Conservation (phyloP, 2,329 filamentous ascomycete species). For the Didymella arachidicola region DNA sequence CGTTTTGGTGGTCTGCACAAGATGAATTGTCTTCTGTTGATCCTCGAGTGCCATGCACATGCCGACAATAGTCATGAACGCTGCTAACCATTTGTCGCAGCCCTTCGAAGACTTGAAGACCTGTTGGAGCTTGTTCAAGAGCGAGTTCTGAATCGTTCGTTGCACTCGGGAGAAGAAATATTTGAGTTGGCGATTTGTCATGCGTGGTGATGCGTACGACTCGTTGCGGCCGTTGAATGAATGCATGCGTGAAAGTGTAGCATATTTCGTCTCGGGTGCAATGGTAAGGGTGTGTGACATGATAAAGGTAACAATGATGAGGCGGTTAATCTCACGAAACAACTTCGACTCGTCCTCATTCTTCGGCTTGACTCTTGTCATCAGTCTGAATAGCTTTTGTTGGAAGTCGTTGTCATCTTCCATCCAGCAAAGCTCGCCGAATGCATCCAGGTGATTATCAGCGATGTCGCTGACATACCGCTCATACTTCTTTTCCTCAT, state of each 20-base stretch:
- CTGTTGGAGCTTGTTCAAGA: constrained; percentile 58
- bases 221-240: constrained; percentile 43
- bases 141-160: constrained; percentile 50
- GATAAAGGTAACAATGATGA: constrained; percentile 59
- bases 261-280: constrained; percentile 48
- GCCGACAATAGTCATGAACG: constrained; percentile 57
- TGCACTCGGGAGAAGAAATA: constrained; percentile 58
- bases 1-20: constrained; percentile 53
- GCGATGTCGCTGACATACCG: constrained; percentile 55
- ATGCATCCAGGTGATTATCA: constrained; percentile 51
- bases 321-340: constrained; percentile 55
- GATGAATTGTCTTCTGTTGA: constrained; percentile 56
- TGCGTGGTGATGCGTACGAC: constrained; percentile 52
- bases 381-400: constrained; percentile 52
- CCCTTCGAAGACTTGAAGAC: constrained; percentile 56
- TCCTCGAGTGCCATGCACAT: constrained; percentile 59
- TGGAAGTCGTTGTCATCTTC: constrained; percentile 58
- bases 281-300: constrained; percentile 59
- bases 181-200: constrained; percentile 60
- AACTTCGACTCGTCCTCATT: constrained; percentile 53
- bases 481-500: constrained; percentile 56
- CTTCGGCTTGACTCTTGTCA: constrained; percentile 50
- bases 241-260: constrained; percentile 51
- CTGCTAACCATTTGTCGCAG: constrained; percentile 55
- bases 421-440: constrained; percentile 54